Percentiles rank a stretch among this genome's conserved stretches.
These are phyloP conservation scores for Blastomyces parvus DNA, from an alignment of 2,329 filamentous ascomycete genomes.

Conservation along the genomic window DNA sequence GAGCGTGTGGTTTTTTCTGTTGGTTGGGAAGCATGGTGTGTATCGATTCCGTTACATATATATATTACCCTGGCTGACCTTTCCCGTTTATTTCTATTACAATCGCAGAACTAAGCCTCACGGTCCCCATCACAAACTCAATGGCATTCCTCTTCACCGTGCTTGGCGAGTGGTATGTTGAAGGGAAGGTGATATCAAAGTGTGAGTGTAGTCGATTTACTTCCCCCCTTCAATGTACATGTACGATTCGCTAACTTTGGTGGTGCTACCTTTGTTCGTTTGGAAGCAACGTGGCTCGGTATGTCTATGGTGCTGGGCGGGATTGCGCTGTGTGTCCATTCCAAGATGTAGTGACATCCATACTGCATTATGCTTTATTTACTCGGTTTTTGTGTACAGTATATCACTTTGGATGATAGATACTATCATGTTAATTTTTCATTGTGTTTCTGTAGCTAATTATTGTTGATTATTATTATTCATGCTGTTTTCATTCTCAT, in stretches of 20 bases:
- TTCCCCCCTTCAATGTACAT: not conserved
- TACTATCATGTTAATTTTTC: too few species aligned
- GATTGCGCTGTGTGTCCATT: slow-evolving; percentile 72
- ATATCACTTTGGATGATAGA: too few species aligned
- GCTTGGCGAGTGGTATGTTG: slow-evolving; percentile 87
- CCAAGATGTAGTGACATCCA: slow-evolving; percentile 21
- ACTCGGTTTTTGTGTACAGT: too few species aligned
- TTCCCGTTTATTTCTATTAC: not conserved
- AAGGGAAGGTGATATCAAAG: slow-evolving; percentile 78
- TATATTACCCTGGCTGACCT: not conserved
- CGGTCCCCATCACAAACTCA: slow-evolving; percentile 90
- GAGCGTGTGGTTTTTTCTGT: slow-evolving; percentile 90
- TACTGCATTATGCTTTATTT: too few species aligned
- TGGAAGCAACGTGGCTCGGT: slow-evolving; percentile 67
- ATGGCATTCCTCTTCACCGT: slow-evolving; percentile 94
- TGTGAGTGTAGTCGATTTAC: slow-evolving; percentile 42
- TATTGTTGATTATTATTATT: too few species aligned
- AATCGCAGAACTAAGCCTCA: slow-evolving; percentile 69
- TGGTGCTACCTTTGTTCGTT: not conserved
- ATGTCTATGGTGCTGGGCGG: slow-evolving; percentile 70
- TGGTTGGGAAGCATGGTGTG: slow-evolving; percentile 85
- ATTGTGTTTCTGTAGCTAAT: too few species aligned
- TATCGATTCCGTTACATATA: slow-evolving; percentile 18
- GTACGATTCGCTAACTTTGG: slow-evolving; percentile 4
- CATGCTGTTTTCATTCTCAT: too few species aligned